A percentile compares a stretch with the other conserved stretches of the same genome.
Evolutionary conservation across 495 filamentous ascomycete species (phyloP).

Genomic region (Neurospora cerealis): DNA sequence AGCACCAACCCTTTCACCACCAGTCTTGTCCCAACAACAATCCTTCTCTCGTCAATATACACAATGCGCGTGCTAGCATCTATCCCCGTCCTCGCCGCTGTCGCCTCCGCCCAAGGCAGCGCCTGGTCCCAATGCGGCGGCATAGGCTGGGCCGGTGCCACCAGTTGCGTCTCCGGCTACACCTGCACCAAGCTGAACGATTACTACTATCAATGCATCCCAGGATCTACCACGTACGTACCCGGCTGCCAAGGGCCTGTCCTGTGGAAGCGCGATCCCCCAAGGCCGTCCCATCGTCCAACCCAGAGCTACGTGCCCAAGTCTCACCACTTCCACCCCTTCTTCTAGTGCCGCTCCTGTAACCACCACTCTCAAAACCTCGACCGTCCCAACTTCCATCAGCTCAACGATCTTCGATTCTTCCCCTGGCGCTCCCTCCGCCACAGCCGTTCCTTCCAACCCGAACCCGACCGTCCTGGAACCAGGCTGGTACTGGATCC

Average conservation of each 20-base stretch:
- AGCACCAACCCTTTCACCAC: background rate
- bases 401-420: background rate
- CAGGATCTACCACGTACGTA: slow-evolving; percentile 7
- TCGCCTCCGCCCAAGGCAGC: slow-evolving; percentile 11
- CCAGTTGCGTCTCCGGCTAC: slow-evolving; percentile 8
- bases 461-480: slow-evolving; percentile 32
- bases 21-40: background rate
- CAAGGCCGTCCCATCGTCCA: background rate
- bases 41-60: background rate
- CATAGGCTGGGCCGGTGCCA: slow-evolving; percentile 1
- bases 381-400: slow-evolving; percentile 1
- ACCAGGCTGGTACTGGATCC: slow-evolving; percentile 40
- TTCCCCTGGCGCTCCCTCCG: slow-evolving; percentile 10
- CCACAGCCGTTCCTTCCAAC: slow-evolving; percentile 19
- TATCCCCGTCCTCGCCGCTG: slow-evolving; percentile 7
- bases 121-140: slow-evolving; percentile 16
- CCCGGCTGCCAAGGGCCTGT: background rate
- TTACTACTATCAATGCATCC: background rate
- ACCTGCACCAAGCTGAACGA: slow-evolving; percentile 5
- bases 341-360: slow-evolving; percentile 5
- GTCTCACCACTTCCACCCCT: slow-evolving; percentile 7
- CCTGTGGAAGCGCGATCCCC: background rate
- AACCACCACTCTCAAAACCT: background rate
- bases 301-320: slow-evolving; percentile 8
- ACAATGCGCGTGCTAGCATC: slow-evolving; percentile 9